Percentiles rank a stretch among this genome's conserved stretches.
Evolutionary conservation across 768 basidiomycete genomes (phyloP).

Genomic region (Termitomyces sp.): DNA sequence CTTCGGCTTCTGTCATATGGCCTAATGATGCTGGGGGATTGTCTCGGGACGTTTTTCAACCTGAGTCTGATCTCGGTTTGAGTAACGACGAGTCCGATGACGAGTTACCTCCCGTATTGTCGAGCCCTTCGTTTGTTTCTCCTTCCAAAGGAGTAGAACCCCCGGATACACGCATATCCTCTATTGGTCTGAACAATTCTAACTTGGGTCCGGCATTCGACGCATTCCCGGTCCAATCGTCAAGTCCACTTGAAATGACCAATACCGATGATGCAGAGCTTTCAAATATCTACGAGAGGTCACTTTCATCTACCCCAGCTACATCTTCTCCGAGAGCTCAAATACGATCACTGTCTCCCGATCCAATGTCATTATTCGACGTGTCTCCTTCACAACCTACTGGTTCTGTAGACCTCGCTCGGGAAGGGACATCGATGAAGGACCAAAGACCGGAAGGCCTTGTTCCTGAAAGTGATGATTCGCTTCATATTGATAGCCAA

Average conservation of each 20-base stretch:
- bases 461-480: not conserved
- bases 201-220: not conserved
- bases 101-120: not conserved
- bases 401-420: not conserved
- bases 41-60: not conserved
- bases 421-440: not conserved
- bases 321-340: not conserved
- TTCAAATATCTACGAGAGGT: not conserved
- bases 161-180: not conserved
- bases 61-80: not conserved
- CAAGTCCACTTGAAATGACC: not conserved
- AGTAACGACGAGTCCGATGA: not conserved
- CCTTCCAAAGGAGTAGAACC: not conserved
- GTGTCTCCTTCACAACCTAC: not conserved
- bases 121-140: not conserved
- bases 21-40: not conserved
- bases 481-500: not conserved
- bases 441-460: not conserved
- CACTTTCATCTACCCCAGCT: conserved; percentile 6
- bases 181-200: not conserved
- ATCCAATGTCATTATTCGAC: conserved; percentile 11
- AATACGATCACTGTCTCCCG: conserved; percentile 12
- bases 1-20: not conserved
- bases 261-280: not conserved
- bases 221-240: not conserved